These are phyloP conservation scores for Leccinum fuscescens DNA, from an alignment of 1,284 basidiomycete genomes.

Conservation along the genomic window DNA sequence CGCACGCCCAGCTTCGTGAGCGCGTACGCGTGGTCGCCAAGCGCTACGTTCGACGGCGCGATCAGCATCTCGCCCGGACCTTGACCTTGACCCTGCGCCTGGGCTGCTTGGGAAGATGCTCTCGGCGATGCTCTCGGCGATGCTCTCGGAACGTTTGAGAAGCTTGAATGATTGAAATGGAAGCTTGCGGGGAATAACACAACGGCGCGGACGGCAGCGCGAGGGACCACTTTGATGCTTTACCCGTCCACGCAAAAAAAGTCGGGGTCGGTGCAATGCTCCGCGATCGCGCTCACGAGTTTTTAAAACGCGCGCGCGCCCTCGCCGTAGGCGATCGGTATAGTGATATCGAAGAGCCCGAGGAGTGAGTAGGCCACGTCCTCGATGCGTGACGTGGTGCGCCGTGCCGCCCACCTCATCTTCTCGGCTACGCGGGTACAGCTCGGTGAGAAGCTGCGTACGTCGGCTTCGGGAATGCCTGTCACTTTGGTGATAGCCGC, in stretches of 20 bases:
- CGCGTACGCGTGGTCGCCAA: too few relatives aligned
- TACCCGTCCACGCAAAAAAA: constrained; percentile 28
- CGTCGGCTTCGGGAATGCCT: constrained; percentile 23
- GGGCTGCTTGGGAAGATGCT: too few relatives aligned
- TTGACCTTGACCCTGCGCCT: too few relatives aligned
- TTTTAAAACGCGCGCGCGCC: constrained; percentile 26
- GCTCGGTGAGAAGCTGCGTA: constrained; percentile 22
- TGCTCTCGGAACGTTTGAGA: not conserved
- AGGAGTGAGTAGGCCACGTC: constrained; percentile 29
- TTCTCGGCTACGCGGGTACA: constrained; percentile 25
- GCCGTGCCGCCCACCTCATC: constrained; percentile 27
- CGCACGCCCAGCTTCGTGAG: too few relatives aligned
- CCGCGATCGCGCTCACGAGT: constrained; percentile 19
- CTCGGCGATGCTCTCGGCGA: too few relatives aligned
- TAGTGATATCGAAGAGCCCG: constrained; percentile 20
- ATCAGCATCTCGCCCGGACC: too few relatives aligned
- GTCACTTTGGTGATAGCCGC: constrained; percentile 18
- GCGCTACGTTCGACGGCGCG: too few relatives aligned
- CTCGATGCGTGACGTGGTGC: constrained; percentile 21
- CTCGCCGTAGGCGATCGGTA: constrained; percentile 28
- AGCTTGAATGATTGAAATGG: not conserved
- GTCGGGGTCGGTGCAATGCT: constrained; percentile 22
- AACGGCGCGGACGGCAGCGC: constrained; percentile 23
- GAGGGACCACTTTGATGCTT: constrained; percentile 27
- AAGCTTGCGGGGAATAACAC: constrained; percentile 13